A percentile compares a stretch with the other conserved stretches of the same genome.
phyloP scores from a whole-genome alignment of 495 filamentous ascomycete species.

The Lasiosphaeria miniovina region DNA sequence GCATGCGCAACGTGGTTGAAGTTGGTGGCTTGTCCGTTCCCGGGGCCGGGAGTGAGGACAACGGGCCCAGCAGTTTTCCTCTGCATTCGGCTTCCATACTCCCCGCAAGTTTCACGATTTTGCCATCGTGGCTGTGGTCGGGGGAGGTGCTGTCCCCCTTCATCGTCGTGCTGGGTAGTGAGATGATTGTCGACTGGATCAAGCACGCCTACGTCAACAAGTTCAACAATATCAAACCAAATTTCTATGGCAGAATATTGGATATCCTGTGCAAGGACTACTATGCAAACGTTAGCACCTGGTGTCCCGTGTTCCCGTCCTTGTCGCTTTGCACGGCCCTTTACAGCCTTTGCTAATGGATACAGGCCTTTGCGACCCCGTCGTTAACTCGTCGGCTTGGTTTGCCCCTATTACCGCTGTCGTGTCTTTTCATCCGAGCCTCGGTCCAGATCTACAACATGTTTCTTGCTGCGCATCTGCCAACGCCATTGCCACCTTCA shows the following conservation, averaged over 20 bases:
- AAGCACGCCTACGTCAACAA: conserved; percentile 98
- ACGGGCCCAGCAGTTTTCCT: conserved; percentile 44
- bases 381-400: conserved; percentile 84
- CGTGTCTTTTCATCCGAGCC: conserved; percentile 92
- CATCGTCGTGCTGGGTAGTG: conserved; percentile 85
- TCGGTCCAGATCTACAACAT: conserved; percentile 96
- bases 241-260: conserved; percentile 81
- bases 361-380: conserved; percentile 77
- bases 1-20: conserved; percentile 91
- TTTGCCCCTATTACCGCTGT: conserved; percentile 85
- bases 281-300: conserved; percentile 72
- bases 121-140: conserved; percentile 71
- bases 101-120: conserved; percentile 80
- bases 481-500: conserved; percentile 67
- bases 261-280: conserved; percentile 97
- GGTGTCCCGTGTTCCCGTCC: not conserved
- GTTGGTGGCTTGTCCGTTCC: conserved; percentile 65
- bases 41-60: conserved; percentile 43
- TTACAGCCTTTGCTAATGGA: conserved; percentile 5
- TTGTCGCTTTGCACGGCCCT: no score
- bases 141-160: conserved; percentile 91
- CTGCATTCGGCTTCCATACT: conserved; percentile 61
- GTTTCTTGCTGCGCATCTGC: conserved; percentile 85
- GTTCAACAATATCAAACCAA: conserved; percentile 94
- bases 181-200: conserved; percentile 96